Evolutionary conservation across 1,284 basidiomycete species (phyloP).

Genomic region (Cystobasidium pallidum): DNA sequence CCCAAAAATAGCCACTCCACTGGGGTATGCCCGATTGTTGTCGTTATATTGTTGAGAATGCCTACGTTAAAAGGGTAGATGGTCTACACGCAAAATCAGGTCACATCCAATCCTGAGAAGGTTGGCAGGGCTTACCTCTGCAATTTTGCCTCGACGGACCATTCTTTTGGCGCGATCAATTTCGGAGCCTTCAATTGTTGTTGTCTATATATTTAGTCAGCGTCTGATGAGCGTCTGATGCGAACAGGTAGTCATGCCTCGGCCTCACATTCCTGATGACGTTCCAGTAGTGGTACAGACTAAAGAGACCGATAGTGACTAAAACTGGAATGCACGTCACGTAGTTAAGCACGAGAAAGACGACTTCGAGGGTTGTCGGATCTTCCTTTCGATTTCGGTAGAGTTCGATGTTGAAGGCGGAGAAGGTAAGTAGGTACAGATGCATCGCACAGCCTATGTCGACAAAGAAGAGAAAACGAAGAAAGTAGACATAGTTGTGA

Average conservation of each 20-base stretch:
- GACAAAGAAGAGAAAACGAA: constrained; percentile 89
- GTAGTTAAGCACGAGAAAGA: constrained; percentile 87
- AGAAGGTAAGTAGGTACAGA: constrained; percentile 70
- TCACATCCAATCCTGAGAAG: constrained; percentile 8
- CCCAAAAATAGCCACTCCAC: constrained; percentile 82
- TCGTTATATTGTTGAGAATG: constrained; percentile 68
- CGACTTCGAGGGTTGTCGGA: constrained; percentile 47
- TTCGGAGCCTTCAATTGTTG: constrained; percentile 97
- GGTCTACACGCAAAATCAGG: constrained; percentile 60
- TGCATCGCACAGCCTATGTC: constrained; percentile 85
- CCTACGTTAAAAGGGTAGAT: constrained; percentile 92
- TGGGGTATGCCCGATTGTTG: constrained; percentile 74
- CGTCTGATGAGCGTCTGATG: too few relatives aligned
- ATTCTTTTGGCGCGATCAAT: constrained; percentile 90
- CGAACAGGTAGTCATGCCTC: too few relatives aligned
- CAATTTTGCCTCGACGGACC: constrained; percentile 80
- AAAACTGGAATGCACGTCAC: constrained; percentile 81
- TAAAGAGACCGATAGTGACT: constrained; percentile 73
- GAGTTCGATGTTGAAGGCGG: constrained; percentile 59
- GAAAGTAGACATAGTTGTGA: constrained; percentile 84
- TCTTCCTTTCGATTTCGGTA: constrained; percentile 35
- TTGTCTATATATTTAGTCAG: constrained; percentile 60
- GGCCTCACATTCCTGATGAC: constrained; percentile 66
- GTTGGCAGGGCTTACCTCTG: constrained; percentile 63
- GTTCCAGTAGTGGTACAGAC: constrained; percentile 83